Percentiles rank a stretch among this genome's conserved stretches.
Conservation (phyloP, 2,329 filamentous ascomycete genomes). For the Tympanopsis confertula region DNA sequence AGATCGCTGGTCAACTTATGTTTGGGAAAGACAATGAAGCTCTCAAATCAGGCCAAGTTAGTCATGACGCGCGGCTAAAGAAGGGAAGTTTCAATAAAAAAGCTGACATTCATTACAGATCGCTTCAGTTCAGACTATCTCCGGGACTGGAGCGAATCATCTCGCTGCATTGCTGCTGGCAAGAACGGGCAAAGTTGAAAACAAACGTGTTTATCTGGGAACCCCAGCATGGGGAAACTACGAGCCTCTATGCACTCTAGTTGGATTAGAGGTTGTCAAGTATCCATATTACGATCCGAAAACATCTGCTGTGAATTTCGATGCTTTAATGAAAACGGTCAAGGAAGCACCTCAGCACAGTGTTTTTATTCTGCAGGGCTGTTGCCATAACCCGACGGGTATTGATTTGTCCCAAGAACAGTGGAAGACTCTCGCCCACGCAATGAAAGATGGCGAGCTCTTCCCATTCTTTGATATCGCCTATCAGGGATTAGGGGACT, state of each 20-base stretch:
- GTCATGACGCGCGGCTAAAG: not conserved
- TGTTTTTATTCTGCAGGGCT: constrained; percentile 21
- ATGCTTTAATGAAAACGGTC: constrained; percentile 10
- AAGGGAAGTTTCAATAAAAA: too few species aligned
- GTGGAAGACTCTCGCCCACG: constrained; percentile 14
- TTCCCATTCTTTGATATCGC: constrained; percentile 22
- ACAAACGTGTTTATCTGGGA: constrained; percentile 14
- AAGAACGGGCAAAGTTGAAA: constrained; percentile 9
- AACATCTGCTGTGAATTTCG: constrained; percentile 13
- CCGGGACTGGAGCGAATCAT: constrained; percentile 22
- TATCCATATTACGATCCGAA: constrained; percentile 17
- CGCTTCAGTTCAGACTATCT: constrained; percentile 23
- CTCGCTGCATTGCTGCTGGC: constrained; percentile 18
- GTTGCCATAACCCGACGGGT: constrained; percentile 24
- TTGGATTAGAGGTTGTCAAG: constrained; percentile 12
- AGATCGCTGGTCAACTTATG: constrained; percentile 14
- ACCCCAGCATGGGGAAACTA: constrained; percentile 21
- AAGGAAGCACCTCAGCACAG: constrained; percentile 13
- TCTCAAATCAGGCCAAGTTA: not conserved
- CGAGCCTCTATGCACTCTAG: constrained; percentile 15
- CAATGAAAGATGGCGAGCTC: constrained; percentile 9
- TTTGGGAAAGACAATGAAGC: constrained; percentile 13
- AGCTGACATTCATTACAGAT: constrained; percentile 7
- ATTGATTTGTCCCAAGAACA: constrained; percentile 16
- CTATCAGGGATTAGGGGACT: constrained; percentile 21